Evolutionary conservation across 371 early-diverging fungal species (phyloP), one percentile per base, ranked within the genome.

Genomic region (Mortierella sp.): DNA sequence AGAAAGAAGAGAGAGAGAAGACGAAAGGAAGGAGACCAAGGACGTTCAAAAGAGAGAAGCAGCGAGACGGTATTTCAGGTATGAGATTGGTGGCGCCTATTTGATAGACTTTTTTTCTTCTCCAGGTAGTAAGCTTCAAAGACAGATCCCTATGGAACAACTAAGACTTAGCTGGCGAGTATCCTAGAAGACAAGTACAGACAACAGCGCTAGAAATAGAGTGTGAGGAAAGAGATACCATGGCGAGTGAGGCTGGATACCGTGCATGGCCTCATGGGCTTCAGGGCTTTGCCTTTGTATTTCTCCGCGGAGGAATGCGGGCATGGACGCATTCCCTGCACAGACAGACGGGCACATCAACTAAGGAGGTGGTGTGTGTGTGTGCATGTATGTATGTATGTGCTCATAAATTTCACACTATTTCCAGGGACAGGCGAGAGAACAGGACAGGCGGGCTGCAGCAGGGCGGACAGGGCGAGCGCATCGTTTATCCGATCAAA

Each of bases 161-260:
- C 16, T 19, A 14, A 11, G 31, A 28, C 31, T 26, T 13, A 1
- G 19, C 1, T 31, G 16, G 0, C 31, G 14, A 28, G 11, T 11
- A 11, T 50, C 3, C 60, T 31, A 31, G 19, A 19, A 19, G 5
- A 34, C 21, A 34, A 34, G 63, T n/a, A 2, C 31, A 10, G 5
- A 4, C 14, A 16, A 3, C 31, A 48, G 48, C 0, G 48, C 9
- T 60, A 63, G 63, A 34, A 16, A 63, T 28, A 19, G 63, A 34
- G 5, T 16, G 63, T 4, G 19, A 0, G 16, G 50, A 16, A 16
- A 50, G 2, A 7, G 19, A 31, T 28, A 34, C 60, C 60, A 28
- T 63, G 63, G 63, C 63, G 63, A 63, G 63, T 63, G 63, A 63
- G 38, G 19, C 63, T 63, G 63, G 63, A 34, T 14, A 34, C 63